Evolutionary conservation across 495 filamentous ascomycete genomes (phyloP), one percentile per base, ranked within the genome.

Genomic region (Mytilinidion resinicola): DNA sequence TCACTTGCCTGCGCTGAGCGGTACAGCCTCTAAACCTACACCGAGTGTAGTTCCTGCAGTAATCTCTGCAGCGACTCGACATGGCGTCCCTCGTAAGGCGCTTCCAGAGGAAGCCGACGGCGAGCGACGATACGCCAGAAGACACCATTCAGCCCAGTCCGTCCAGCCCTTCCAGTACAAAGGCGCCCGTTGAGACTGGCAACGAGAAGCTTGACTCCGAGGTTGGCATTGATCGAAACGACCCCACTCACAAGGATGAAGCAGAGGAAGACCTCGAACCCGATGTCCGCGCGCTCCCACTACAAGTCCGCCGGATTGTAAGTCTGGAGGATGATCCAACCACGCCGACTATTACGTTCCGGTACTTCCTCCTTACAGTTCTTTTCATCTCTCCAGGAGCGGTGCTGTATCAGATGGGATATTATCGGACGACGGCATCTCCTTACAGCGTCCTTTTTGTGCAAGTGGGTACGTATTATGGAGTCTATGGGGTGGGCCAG

Each of bases 361-460:
- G 80, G 25, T 81, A 80, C 59, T 80, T 81, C 63, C 48, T 83
- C 9, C 73, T 83, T 20, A 72, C 74, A 19, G 64, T 73, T 56
- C 63, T 82, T 21, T 83, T 81, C 55, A 73, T 81, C 30, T 66
- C 76, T 6, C 78, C 79, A 1, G 79, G 79, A 9, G 79, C 79
- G 3, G 77, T 81, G 57, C 60, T 82, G 8, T 78, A 75, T 3
- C 75, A 79, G 62, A 77, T 83, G 72, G 77, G 76, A 51, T 67
- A 72, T 41, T 83, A 77, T 55, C 72, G 79, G 42, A 82, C 79
- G 0, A 81, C 78, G 9, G 71, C 74, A 21, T 78, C 80, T 1
- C 78, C 76, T 2, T 83, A 82, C 60, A 80, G 79, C 1, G 70
- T 82, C 51, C 81, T 83, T 62, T 82, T 83, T 56, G 80, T 82